Percentiles rank a stretch among this genome's conserved stretches.
Evolutionary conservation across 2,329 filamentous ascomycete genomes (phyloP).

Genomic region (Colletotrichum liriopes): DNA sequence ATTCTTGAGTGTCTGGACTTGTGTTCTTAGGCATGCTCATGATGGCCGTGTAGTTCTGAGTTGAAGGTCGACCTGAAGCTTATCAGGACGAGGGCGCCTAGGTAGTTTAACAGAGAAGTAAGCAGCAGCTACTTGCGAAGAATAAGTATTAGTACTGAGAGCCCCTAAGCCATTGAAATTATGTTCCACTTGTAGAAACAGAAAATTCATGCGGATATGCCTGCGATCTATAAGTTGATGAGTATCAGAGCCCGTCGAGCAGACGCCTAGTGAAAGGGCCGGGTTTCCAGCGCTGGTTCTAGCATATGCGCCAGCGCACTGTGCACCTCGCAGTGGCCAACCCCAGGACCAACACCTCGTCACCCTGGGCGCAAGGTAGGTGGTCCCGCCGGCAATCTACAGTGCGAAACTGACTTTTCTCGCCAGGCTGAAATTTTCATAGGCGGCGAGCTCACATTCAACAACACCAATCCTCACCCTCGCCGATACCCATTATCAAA

Average conservation of each 20-base stretch:
- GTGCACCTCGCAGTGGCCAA: constrained; percentile 1
- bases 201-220: background rate
- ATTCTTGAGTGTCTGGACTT: too few relatives aligned
- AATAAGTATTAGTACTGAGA: background rate
- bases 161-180: fast-evolving
- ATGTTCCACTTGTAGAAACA: background rate
- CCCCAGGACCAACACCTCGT: background rate
- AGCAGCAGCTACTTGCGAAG: background rate
- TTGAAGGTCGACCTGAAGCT: background rate
- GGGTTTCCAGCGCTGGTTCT: constrained; percentile 1
- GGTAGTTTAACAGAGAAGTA: too few relatives aligned
- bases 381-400: background rate
- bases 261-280: background rate
- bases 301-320: constrained; percentile 15
- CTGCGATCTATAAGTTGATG: too few relatives aligned
- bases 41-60: background rate
- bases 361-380: background rate
- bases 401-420: constrained; percentile 36
- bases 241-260: background rate
- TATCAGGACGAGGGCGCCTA: background rate
- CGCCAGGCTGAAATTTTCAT: constrained; percentile 31
- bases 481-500: background rate
- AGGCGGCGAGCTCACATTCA: constrained; percentile 28
- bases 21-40: background rate
- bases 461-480: constrained; percentile 14